phyloP scores from a whole-genome alignment of 345 rosid species.

The Salix arbutifolia region DNA sequence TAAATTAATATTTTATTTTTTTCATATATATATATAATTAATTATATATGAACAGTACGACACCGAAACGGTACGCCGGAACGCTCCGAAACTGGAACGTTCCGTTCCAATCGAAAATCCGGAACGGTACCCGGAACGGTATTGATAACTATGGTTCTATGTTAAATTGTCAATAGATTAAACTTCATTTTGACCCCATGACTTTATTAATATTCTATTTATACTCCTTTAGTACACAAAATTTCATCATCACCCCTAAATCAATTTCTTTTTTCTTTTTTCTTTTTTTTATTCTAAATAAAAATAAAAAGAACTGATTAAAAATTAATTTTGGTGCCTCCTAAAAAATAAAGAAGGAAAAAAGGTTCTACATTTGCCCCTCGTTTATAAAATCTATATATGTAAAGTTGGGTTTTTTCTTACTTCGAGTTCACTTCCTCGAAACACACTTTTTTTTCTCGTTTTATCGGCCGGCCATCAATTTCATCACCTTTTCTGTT shows the following conservation, averaged over 20 bases:
- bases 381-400: background rate
- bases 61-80: no score
- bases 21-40: no score
- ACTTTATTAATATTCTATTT: background rate
- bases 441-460: background rate
- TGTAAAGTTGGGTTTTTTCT: background rate
- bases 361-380: conserved; percentile 10
- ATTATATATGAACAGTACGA: no score
- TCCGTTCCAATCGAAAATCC: no score
- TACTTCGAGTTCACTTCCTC: conserved; percentile 19
- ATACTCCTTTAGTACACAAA: background rate
- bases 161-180: background rate
- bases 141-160: no score
- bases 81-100: no score
- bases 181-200: background rate
- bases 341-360: background rate
- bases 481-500: conserved; percentile 37
- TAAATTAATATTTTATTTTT: no score
- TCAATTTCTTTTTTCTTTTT: background rate
- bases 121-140: no score
- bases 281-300: no score
- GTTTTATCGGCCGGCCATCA: conserved; percentile 39
- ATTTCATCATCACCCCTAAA: background rate
- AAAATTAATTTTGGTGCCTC: background rate
- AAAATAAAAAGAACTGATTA: no score